Percentiles rank a stretch among this genome's conserved stretches.
phyloP scores from a whole-genome alignment of 352 stramenopile genomes.

The Phytophthora colocasiae region DNA sequence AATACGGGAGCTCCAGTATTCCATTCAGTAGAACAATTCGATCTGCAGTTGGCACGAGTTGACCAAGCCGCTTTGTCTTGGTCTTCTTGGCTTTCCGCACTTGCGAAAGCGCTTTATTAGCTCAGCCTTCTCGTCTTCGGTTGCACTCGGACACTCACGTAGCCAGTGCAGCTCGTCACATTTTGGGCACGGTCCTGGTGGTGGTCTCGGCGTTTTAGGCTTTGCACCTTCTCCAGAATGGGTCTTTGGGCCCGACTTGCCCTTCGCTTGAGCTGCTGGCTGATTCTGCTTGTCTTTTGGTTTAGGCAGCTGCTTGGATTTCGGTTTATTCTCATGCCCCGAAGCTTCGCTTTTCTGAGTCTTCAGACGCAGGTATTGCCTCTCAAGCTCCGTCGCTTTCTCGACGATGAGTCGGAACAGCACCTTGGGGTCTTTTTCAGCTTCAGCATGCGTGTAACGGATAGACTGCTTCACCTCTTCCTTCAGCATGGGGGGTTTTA shows the following conservation, averaged over 20 bases:
- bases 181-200: not conserved
- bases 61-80: slow-evolving; percentile 1
- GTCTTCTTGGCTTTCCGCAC: not conserved
- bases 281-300: not conserved
- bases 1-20: slow-evolving; percentile 13
- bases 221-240: too few species aligned
- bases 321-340: not conserved
- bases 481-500: slow-evolving; percentile 4
- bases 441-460: not conserved
- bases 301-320: not conserved
- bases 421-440: not conserved
- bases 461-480: slow-evolving; percentile 16
- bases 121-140: not conserved
- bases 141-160: slow-evolving; percentile 2
- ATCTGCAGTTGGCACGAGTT: not conserved
- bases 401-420: slow-evolving; percentile 16
- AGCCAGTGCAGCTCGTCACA: slow-evolving; percentile 20
- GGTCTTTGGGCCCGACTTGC: not conserved
- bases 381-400: slow-evolving; percentile 8
- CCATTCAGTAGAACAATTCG: slow-evolving; percentile 7
- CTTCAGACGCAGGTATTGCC: slow-evolving; percentile 5
- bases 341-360: slow-evolving; percentile 4
- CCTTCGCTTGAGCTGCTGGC: not conserved
- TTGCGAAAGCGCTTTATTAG: not conserved
- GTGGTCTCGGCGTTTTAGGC: not conserved